A percentile compares a stretch with the other conserved stretches of the same genome.
These are phyloP conservation scores for Beauveria caledonica DNA, from an alignment of 2,329 filamentous ascomycete species.

Conservation along the genomic window DNA sequence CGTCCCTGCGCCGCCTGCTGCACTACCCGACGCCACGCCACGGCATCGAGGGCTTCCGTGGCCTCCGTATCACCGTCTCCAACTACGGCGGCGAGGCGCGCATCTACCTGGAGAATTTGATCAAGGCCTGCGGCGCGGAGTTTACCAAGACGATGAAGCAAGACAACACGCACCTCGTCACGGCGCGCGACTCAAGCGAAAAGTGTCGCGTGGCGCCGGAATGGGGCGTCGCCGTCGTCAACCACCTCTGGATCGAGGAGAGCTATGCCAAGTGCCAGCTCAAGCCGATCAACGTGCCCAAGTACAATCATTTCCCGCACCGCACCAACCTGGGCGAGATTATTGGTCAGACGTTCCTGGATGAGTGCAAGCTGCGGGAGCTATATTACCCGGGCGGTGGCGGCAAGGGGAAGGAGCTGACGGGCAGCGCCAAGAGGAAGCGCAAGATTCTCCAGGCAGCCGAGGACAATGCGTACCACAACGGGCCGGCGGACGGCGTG, in stretches of 20 bases:
- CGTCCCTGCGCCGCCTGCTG: constrained; percentile 70
- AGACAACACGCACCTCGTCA: constrained; percentile 93
- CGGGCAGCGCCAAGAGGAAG: constrained; percentile 37
- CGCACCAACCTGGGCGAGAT: constrained; percentile 90
- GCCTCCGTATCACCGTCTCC: constrained; percentile 76
- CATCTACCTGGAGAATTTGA: constrained; percentile 86
- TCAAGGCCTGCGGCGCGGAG: constrained; percentile 72
- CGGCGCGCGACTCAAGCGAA: constrained; percentile 80
- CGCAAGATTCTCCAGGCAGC: constrained; percentile 41
- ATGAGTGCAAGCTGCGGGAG: constrained; percentile 51
- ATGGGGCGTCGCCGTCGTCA: constrained; percentile 84
- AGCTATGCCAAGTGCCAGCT: constrained; percentile 85
- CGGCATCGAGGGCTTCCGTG: constrained; percentile 72
- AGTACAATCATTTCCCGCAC: constrained; percentile 79
- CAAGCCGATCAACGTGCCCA: constrained; percentile 61
- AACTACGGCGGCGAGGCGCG: constrained; percentile 95
- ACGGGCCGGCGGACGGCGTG: constrained; percentile 39
- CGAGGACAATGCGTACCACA: constrained; percentile 41
- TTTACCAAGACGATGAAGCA: constrained; percentile 94
- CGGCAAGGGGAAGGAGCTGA: constrained; percentile 36
- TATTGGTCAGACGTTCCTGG: constrained; percentile 79
- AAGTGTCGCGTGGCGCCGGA: constrained; percentile 89
- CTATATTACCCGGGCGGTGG: constrained; percentile 65
- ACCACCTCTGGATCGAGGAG: constrained; percentile 96
- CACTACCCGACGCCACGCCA: constrained; percentile 79